A percentile compares a stretch with the other conserved stretches of the same genome.
Evolutionary conservation across 176 grass and related monocot genomes (phyloP).

Genomic region (Oryza glaberrima): DNA sequence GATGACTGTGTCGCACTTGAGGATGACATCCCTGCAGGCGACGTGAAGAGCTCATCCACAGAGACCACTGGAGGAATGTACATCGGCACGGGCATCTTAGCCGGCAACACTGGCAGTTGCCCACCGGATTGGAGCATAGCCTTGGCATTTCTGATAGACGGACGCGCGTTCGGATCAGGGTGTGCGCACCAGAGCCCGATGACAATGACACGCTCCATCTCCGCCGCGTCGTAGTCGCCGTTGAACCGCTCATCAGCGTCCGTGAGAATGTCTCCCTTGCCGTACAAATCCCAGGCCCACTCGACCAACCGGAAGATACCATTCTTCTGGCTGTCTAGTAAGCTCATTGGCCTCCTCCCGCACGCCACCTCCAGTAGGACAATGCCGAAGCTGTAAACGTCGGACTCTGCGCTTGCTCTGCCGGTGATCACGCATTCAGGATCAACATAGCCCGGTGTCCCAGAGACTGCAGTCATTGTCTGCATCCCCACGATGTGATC

Average conservation of each 20-base stretch:
- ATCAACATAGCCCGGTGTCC: conserved; percentile 46
- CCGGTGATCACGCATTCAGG: conserved; percentile 28
- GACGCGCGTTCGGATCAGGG: conserved; percentile 36
- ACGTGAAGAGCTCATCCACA: not conserved
- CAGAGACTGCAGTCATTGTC: conserved; percentile 32
- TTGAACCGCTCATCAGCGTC: not conserved
- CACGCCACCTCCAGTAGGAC: conserved; percentile 57
- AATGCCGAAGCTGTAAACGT: conserved; percentile 42
- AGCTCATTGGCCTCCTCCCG: too few species aligned
- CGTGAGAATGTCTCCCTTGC: too few species aligned
- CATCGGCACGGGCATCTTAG: conserved; percentile 53
- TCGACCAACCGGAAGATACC: too few species aligned
- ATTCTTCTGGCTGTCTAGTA: too few species aligned
- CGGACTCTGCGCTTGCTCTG: not conserved
- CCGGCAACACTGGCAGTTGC: conserved; percentile 36
- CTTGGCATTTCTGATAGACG: conserved; percentile 41
- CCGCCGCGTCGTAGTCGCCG: not conserved
- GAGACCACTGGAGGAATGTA: conserved; percentile 4
- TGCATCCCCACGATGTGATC: conserved; percentile 34
- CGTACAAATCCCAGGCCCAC: too few species aligned
- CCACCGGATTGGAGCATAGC: conserved; percentile 40
- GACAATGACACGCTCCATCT: conserved; percentile 43
- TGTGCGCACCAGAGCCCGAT: conserved; percentile 63
- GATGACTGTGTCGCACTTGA: too few species aligned
- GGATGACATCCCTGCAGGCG: not conserved